Base-by-base conservation (phyloP, 2,329 filamentous ascomycete genomes). In the Pseudogymnoascus sp. region DNA sequence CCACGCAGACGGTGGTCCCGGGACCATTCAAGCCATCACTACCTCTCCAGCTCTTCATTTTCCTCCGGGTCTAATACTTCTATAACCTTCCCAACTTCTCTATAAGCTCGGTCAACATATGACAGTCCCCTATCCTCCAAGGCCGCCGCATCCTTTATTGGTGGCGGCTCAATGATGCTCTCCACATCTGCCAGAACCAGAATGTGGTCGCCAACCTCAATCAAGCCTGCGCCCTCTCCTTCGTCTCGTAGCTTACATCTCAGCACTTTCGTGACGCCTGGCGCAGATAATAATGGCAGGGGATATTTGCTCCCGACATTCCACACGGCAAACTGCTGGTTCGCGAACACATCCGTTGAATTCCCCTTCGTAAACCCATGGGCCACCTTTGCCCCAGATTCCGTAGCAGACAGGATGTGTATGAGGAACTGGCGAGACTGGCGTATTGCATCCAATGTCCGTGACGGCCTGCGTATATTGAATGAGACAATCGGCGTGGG, bases 401-500 rank as follows among this genome's bases (percentile, higher is more conserved):
- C 29, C 16, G 16, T 70, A 14, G 62, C 59, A 6, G 64, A 53
- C 3, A 72, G 62, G 6, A 73, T 63, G 61, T 73, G 69, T 13
- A 73, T 64, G 1, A 70, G 56, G 35, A 72, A 73, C 13, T 67
- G 31, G 24, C 63, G 44, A 1, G 61, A 64, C 16, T 63, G 16
- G 42, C 61, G 63, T 2, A 74, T 50, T 3, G 71, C 69, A 26
- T 64, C 62, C 0, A 72, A 62, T 3, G 72, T 74, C 6, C 64
- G 61, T 0, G 70, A 72, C 6, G 72, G 72, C n/a, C 59, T 63
- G 19, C 67, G 65, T 53, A 74, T 71, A 37, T 74, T 74, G 63
- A 74, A 73, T 14, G 70, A 70, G n/a, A 73, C 62, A 8, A 72
- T 69, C 5, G 72, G 72, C 6, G 63, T 38, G 4, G 70, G 70